Evolutionary conservation across 345 rosid species (phyloP), one percentile per base, ranked within the genome.

Genomic region (Theobroma cacao): DNA sequence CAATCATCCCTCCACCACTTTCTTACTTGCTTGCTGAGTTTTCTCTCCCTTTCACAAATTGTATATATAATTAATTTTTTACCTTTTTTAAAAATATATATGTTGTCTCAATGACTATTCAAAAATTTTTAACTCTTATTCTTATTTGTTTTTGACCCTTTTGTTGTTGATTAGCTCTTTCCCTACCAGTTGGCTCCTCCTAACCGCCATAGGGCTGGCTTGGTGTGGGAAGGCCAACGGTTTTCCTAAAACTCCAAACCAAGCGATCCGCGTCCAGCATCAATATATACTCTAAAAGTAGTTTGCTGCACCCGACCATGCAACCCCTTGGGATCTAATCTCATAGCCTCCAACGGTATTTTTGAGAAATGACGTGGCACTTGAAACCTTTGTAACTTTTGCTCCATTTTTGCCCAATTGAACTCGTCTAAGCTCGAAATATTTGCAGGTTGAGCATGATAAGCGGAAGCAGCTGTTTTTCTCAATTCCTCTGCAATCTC

Each of bases 271-370:
- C 91, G 78, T 93, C 91, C 87, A 95, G 68, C 90, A 91, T 78
- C 89, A 95, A 75, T n/a, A 95, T 79, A 86, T 95, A 95, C 81
- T 95, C 89, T 72, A 93, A 89, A n/a, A 69, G 92, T 93, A 2
- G 97, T 95, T 77, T 89, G 93, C 76, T 93, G 98, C 47, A 94
- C 94, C 64, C 82, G 77, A 93, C 97, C 82, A 17, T 93, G 97
- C 38, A 91, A 68, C 1, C 91, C 84, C 43, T 74, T 66, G 0
- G 90, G 84, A 56, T 90, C 93, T 76, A 95, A 86, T 82, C 93
- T 89, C 80, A 95, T 94, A 55, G 88, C 84, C 69, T 92, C 92
- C 84, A 95, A 74, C 9, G 98, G 88, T 30, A 93, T 85, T 66
- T 71, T 85, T 84, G 6, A 95, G 91, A 92, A 92, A 65, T 76